Base-by-base conservation (phyloP, 2,329 filamentous ascomycete species). In the Pyrenophora graminea region DNA sequence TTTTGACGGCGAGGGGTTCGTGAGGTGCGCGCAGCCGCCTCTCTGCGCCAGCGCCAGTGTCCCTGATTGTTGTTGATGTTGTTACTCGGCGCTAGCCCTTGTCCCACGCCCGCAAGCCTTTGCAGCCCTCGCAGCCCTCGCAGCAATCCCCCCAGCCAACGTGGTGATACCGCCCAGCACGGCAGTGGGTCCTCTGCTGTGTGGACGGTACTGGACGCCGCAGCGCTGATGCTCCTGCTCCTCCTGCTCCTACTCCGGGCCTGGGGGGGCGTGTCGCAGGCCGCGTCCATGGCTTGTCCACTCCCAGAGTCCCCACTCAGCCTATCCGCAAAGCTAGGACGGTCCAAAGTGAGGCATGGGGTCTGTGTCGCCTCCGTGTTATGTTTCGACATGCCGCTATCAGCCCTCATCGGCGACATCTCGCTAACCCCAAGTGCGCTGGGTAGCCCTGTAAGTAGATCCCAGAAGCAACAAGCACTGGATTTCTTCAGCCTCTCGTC, bases 351-450 rank as follows among this genome's bases (percentile, higher is more conserved):
- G 59, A 63, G 61, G 63, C 61, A 58, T 63, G 62, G 46, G 55
- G 58, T 57, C 63, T 64, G 63, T 64, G 63, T 64, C 38, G 61
- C 56, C 63, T 66, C 58, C 59, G 55, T 65, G 60, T 61, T 61
- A 53, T 64, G 63, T 64, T 64, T 65, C 59, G 63, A 59, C 61
- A 63, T 69, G 66, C 60, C 66, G 63, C 66, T 56, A 55, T 62
- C 62, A 63, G 56, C 64, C 66, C 63, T 63, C 64, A 66, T 62
- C 66, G 66, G 63, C 64, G 54, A 57, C 60, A 60, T 63, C 52
- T 67, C 65, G 65, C 66, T 70, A 68, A 64, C 45, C 58, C 62
- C 56, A 63, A 63, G 27, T 50, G 58, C 54, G 56, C 54, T 52
- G 61, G 62, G 58, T 58, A 68, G 59, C 65, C 66, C 61, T 67